Evolutionary conservation across 306 rosid species (phyloP), one percentile per base, ranked within the genome.

Genomic region (Hylodesmum podocarpum): DNA sequence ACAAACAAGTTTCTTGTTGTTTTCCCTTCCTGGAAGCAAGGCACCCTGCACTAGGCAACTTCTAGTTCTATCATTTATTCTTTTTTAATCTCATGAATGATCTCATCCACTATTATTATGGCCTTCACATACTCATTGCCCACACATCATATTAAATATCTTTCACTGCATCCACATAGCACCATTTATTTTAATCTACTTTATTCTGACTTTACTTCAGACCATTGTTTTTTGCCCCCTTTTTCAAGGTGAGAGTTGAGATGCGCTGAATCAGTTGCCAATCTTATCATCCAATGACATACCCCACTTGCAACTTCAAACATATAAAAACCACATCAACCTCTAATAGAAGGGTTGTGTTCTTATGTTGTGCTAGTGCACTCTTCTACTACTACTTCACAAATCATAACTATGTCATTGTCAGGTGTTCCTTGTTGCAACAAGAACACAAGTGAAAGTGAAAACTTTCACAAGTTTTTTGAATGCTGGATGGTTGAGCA

Each of bases 401-500:
- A 58, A 3, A 33, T 28, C 22, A 55, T 24, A 33, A 28, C 54
- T 5, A 80, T 81, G 80, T 80, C 80, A 7, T 2, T 33, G 46
- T n/a, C n/a, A n/a, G n/a, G n/a, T n/a, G 25, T 33, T 80, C 78
- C 74, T 54, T 24, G 34, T 22, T 53, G 39, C 33, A 37, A 21
- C 24, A 47, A 29, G 10, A 31, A 31, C 5, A 27, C 15, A 72
- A 14, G 34, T 16, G 77, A 82, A 33, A 84, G 19, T 16, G 77
- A 82, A 28, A 84, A 44, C 68, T 91, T 91, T 63, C 72, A 57
- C 36, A 34, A 29, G 9, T 91, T 89, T 73, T 88, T 72, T 49
- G 84, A 89, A 5, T 21, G 61, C 5, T 91, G 90, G 93, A 41
- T 91, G 2, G 33, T 19, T 3, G 80, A 84, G 69, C 93, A 89